phyloP scores from a whole-genome alignment of 2,329 filamentous ascomycete species.

The Lasiodiplodia sp. region DNA sequence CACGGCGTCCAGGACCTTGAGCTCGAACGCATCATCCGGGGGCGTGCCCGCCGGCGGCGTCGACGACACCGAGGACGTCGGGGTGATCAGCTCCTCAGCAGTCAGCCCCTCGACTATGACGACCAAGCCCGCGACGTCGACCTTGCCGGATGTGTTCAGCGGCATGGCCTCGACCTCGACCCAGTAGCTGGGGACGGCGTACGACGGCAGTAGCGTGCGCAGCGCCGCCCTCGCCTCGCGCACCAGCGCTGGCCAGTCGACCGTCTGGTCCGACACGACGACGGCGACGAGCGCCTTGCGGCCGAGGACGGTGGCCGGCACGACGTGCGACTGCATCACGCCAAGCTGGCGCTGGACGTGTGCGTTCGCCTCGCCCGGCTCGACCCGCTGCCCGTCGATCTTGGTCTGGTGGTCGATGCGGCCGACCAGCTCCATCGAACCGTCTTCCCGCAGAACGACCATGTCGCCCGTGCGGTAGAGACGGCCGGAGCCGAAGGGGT shows the following conservation, averaged over 20 bases:
- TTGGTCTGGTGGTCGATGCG: slow-evolving; percentile 30
- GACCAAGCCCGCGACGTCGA: neutral
- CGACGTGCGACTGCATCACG: neutral
- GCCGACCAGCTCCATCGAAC: slow-evolving; percentile 28
- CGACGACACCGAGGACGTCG: neutral
- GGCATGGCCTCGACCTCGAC: slow-evolving; percentile 11
- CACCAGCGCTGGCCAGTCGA: slow-evolving; percentile 37
- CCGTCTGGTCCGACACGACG: slow-evolving; percentile 40
- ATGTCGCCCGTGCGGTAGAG: slow-evolving; percentile 30
- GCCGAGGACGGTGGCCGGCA: neutral
- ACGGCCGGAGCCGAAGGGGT: slow-evolving; percentile 29
- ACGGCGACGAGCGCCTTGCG: slow-evolving; percentile 49
- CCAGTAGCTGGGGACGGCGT: slow-evolving; percentile 45
- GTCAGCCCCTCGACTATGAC: neutral
- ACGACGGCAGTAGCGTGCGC: slow-evolving; percentile 59
- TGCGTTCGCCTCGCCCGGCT: slow-evolving; percentile 14
- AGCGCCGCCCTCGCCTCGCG: slow-evolving; percentile 24
- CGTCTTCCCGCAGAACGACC: slow-evolving; percentile 16
- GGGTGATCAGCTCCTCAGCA: neutral
- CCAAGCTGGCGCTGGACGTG: neutral
- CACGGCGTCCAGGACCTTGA: neutral
- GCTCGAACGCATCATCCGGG: neutral
- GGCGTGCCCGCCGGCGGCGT: too few relatives aligned
- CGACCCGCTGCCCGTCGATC: slow-evolving; percentile 30
- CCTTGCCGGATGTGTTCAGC: slow-evolving; percentile 10